Evolutionary conservation across 2,329 filamentous ascomycete species (phyloP).

Genomic region (Fusarium sp.): DNA sequence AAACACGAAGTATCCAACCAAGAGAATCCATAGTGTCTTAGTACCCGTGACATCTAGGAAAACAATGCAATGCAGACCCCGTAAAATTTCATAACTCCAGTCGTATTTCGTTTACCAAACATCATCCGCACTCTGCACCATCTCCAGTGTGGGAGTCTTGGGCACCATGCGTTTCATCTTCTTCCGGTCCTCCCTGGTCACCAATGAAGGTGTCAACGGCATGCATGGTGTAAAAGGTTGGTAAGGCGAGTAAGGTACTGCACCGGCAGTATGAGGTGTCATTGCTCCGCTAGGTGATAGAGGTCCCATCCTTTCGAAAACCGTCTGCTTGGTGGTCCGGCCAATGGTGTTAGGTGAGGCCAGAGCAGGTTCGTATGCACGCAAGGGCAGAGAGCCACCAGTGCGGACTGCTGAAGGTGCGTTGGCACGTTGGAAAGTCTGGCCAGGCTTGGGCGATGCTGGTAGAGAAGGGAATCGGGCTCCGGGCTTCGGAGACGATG

Average conservation of each 20-base stretch:
- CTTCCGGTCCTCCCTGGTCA: constrained; percentile 78
- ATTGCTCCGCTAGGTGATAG: constrained; percentile 69
- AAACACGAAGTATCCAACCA: constrained; percentile 17
- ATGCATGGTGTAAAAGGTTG: constrained; percentile 82
- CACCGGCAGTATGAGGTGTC: constrained; percentile 71
- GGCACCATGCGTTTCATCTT: constrained; percentile 73
- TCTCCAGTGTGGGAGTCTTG: constrained; percentile 71
- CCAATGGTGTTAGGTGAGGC: constrained; percentile 62
- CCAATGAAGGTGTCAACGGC: constrained; percentile 80
- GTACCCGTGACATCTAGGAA: constrained; percentile 46
- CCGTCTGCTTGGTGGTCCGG: constrained; percentile 71
- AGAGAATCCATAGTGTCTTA: constrained; percentile 31
- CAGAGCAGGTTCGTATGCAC: constrained; percentile 71
- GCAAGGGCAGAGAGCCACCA: constrained; percentile 69
- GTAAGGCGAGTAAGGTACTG: constrained; percentile 81
- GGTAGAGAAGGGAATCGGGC: constrained; percentile 57
- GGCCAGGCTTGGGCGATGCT: constrained; percentile 63
- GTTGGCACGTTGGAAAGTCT: constrained; percentile 63
- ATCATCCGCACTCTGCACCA: constrained; percentile 73
- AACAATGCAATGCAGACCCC: constrained; percentile 30
- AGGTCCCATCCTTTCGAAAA: constrained; percentile 69
- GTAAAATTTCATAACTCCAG: constrained; percentile 15
- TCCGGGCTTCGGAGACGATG: constrained; percentile 57
- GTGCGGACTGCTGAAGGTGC: constrained; percentile 68
- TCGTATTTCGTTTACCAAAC: constrained; percentile 66